phyloP scores from a whole-genome alignment of 108 stramenopile genomes.

The Cyclostephanos tholiformis region DNA sequence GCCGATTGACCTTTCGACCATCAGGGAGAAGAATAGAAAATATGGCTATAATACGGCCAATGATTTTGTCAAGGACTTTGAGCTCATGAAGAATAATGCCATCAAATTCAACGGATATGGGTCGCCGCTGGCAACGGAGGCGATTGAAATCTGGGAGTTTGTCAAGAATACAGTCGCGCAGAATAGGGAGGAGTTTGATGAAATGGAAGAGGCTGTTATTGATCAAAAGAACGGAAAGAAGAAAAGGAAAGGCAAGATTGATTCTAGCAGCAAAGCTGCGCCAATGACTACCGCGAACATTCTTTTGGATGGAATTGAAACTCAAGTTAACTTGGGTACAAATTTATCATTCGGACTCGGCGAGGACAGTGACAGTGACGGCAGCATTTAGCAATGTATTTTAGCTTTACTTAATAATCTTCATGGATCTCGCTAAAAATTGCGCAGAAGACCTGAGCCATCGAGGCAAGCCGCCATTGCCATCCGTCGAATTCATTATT shows the following conservation, averaged over 20 bases:
- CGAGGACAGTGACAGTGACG: constrained; percentile 47
- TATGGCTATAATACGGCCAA: constrained; percentile 81
- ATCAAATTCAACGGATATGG: constrained; percentile 80
- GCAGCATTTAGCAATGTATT: background rate
- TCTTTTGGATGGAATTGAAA: constrained; percentile 51
- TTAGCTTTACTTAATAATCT: constrained; percentile 3
- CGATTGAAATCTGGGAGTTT: constrained; percentile 67
- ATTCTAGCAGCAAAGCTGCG: constrained; percentile 13
- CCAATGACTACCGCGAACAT: constrained; percentile 50
- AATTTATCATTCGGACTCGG: constrained; percentile 41
- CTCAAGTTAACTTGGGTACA: constrained; percentile 43
- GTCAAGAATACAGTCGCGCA: constrained; percentile 65
- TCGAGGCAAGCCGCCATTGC: constrained; percentile 1
- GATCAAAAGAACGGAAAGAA: constrained; percentile 63
- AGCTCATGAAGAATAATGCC: constrained; percentile 84
- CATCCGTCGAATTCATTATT: constrained; percentile 4
- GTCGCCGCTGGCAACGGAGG: constrained; percentile 64
- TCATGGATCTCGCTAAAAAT: background rate
- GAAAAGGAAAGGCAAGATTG: constrained; percentile 36
- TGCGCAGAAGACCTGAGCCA: constrained; percentile 32
- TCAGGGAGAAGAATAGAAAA: constrained; percentile 79
- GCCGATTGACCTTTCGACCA: constrained; percentile 80
- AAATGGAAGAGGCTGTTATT: constrained; percentile 74
- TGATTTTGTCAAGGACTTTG: constrained; percentile 74
- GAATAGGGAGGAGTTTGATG: constrained; percentile 65